Base-by-base conservation (phyloP, 441 rosid genomes). In the Populus hybrid region DNA sequence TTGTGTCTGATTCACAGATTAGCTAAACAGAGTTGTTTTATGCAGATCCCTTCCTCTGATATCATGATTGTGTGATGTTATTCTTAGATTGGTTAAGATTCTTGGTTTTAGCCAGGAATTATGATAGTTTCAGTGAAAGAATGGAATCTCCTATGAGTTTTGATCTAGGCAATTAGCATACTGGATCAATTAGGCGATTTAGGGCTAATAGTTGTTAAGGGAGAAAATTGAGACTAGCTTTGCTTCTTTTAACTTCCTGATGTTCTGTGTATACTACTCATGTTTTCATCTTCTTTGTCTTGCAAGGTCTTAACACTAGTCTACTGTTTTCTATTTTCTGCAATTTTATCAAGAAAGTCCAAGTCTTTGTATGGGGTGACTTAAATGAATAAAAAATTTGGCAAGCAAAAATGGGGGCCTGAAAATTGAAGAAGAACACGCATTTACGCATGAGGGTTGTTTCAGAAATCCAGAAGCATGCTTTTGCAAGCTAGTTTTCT, bases 11-110 rank as follows among this genome's bases (percentile, higher is more conserved):
- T 40, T 74, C 71, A 68, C 75, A 16, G 73, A 65, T 75, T 65
- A 26, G 12, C 68, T 73, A 21, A 73, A 61, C n/a, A 12, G 36
- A 76, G 10, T 57, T 30, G 67, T 63, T n/a, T 72, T 76, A 10
- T 36, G 70, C 42, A 76, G 83, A 80, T 80, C 83, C 70, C 20
- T 77, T 16, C 67, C 6, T 50, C 40, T 50, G 61, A 69, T 67
- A 53, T 75, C 69, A 24, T 36, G 12, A 40, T 23, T 72, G 1
- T 35, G 23, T 21, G 59, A 50, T 77, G 34, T 21, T 20, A 42
- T 67, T 67, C 64, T 32, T 24, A 36, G 59, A 2, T 67, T 53
- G 24, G 8, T 24, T 21, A 69, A 57, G 59, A 57, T 35, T 69
- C 72, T 69, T 35, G 57, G 9, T 36, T 24, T 10, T 20, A 20